Percentiles rank a stretch among this genome's conserved stretches.
Evolutionary conservation across 305 asterid species (phyloP).

Genomic region (Caryopteris hybrid): DNA sequence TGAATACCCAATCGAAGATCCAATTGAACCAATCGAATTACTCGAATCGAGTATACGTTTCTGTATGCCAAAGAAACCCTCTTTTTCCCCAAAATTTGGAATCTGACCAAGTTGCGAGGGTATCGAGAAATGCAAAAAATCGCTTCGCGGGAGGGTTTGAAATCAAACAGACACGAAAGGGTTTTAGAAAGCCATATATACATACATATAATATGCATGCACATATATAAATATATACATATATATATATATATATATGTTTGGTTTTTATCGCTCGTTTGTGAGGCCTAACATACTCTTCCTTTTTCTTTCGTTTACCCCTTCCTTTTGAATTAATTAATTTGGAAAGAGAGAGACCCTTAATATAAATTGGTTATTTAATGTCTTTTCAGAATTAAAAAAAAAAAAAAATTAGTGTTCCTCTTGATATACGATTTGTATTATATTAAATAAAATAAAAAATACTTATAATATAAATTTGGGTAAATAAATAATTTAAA

Average conservation of each 20-base stretch:
- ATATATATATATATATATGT: background rate
- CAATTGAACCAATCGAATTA: conserved; percentile 24
- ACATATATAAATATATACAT: background rate
- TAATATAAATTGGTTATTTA: too few relatives aligned
- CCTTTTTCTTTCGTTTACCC: background rate
- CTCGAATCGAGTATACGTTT: conserved; percentile 11
- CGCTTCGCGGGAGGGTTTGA: conserved; percentile 64
- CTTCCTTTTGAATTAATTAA: too few relatives aligned
- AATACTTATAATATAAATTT: too few relatives aligned
- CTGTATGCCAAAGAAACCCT: conserved; percentile 12
- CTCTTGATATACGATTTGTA: too few relatives aligned
- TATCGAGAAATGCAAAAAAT: conserved; percentile 14
- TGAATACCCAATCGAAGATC: conserved; percentile 31
- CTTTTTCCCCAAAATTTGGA: background rate
- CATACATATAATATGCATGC: conserved; percentile 17
- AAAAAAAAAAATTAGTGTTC: too few relatives aligned
- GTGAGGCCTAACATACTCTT: too few relatives aligned
- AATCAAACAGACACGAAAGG: conserved; percentile 29
- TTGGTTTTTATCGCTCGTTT: background rate
- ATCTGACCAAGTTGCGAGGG: conserved; percentile 11
- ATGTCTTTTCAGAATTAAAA: too few relatives aligned
- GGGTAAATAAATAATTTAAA: too few relatives aligned
- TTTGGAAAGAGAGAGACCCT: too few relatives aligned
- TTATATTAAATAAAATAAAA: too few relatives aligned
- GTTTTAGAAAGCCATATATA: conserved; percentile 30